These are phyloP conservation scores for Triangularia verruculosa DNA, from an alignment of 2,329 filamentous ascomycete species.

Conservation along the genomic window DNA sequence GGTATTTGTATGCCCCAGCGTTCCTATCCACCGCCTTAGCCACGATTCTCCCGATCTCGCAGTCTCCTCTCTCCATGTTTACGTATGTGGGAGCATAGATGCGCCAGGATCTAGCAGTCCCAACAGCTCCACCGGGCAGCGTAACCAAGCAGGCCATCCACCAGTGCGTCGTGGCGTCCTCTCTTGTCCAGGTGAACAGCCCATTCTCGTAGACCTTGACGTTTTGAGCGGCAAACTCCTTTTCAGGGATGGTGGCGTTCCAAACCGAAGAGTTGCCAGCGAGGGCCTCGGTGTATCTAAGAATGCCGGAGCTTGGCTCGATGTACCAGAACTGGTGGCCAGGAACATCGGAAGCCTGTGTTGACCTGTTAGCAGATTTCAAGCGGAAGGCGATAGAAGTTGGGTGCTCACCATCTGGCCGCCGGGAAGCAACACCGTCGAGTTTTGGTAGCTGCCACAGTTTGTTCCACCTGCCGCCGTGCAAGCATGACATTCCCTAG, in stretches of 20 bases:
- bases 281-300: conserved; percentile 26
- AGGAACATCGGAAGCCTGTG: conserved; percentile 7
- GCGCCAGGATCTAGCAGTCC: conserved; percentile 14
- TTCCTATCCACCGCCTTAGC: conserved; percentile 12
- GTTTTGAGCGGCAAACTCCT: conserved; percentile 9
- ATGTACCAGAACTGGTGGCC: conserved; percentile 21
- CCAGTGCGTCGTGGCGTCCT: conserved; percentile 7
- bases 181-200: conserved; percentile 9
- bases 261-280: conserved; percentile 2
- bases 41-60: conserved; percentile 15
- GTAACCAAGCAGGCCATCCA: conserved; percentile 19
- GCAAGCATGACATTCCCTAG: conserved; percentile 17
- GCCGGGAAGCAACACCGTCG: conserved; percentile 14
- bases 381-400: background rate
- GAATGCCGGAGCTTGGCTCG: conserved; percentile 5
- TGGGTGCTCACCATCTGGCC: conserved; percentile 13
- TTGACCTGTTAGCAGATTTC: background rate
- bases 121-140: conserved; percentile 7
- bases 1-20: conserved; percentile 6
- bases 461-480: conserved; percentile 2
- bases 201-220: conserved; percentile 15
- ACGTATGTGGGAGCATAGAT: conserved; percentile 9
- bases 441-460: conserved; percentile 10
- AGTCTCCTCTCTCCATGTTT: conserved; percentile 8
- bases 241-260: conserved; percentile 8